Evolutionary conservation across 2,329 filamentous ascomycete species (phyloP).

Genomic region (Dactylella cylindrospora): DNA sequence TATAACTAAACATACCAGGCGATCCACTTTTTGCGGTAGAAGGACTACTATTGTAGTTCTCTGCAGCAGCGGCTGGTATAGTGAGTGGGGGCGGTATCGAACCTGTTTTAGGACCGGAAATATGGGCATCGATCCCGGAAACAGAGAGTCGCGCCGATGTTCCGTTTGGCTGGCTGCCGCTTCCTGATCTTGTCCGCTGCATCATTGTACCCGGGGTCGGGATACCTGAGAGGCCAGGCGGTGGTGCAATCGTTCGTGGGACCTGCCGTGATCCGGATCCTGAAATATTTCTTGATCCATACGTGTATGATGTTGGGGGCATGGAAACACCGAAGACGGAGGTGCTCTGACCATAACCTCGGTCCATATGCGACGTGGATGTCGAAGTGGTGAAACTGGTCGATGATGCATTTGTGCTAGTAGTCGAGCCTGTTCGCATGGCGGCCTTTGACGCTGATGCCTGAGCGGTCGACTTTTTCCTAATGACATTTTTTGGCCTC

Average conservation of each 20-base stretch:
- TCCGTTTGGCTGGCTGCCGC: conserved; percentile 30
- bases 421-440: conserved; percentile 38
- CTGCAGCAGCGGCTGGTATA: conserved; percentile 41
- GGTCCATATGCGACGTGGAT: conserved; percentile 28
- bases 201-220: conserved; percentile 24
- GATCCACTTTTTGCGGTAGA: conserved; percentile 44
- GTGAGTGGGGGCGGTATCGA: conserved; percentile 39
- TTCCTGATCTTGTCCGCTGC: conserved; percentile 38
- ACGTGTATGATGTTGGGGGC: conserved; percentile 38
- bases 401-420: conserved; percentile 38
- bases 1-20: conserved; percentile 44
- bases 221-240: conserved; percentile 18
- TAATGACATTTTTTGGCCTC: conserved; percentile 27
- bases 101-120: conserved; percentile 16
- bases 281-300: conserved; percentile 23
- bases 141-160: conserved; percentile 21
- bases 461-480: conserved; percentile 20
- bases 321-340: conserved; percentile 33
- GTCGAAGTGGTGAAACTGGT: conserved; percentile 39
- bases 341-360: conserved; percentile 18
- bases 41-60: conserved; percentile 43
- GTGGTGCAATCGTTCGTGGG: conserved; percentile 19
- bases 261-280: conserved; percentile 14
- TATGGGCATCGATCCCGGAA: conserved; percentile 28
- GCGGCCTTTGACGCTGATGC: conserved; percentile 15